Percentiles rank a stretch among this genome's conserved stretches.
Evolutionary conservation across 202 grass and related monocot species (phyloP).

Genomic region (Musa balbisiana): DNA sequence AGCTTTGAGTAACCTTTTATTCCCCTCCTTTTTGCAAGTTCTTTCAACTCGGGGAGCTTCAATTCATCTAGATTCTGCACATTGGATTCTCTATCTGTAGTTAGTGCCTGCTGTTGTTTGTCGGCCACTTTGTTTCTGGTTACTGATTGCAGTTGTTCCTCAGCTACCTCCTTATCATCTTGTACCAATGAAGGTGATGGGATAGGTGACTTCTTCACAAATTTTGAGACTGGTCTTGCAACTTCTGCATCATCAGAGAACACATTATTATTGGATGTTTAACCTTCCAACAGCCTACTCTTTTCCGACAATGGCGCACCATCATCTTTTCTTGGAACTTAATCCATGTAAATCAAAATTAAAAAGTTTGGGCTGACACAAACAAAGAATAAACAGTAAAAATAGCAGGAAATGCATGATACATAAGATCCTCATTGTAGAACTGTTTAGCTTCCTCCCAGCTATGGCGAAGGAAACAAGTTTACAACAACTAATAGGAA

Average conservation of each 20-base stretch:
- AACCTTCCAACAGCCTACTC: neutral
- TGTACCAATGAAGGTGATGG: slow-evolving; percentile 5
- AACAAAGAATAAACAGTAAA: neutral
- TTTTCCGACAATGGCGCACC: neutral
- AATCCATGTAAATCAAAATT: neutral
- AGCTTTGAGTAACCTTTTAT: slow-evolving; percentile 67
- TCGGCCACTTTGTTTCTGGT: neutral
- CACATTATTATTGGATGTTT: neutral
- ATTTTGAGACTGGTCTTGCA: slow-evolving; percentile 15
- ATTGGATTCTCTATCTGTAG: neutral
- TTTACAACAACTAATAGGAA: too few relatives aligned
- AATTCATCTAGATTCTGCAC: slow-evolving; percentile 34
- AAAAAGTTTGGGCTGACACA: neutral
- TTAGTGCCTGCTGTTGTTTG: neutral
- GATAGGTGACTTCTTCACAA: slow-evolving; percentile 15
- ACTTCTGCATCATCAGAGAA: neutral
- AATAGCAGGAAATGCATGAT: neutral
- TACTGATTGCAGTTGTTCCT: neutral
- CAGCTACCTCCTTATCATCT: neutral
- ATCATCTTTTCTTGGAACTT: slow-evolving; percentile 12
- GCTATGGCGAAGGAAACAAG: neutral
- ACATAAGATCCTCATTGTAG: neutral
- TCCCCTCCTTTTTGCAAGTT: slow-evolving; percentile 44
- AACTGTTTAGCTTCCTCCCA: neutral
- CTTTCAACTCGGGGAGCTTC: slow-evolving; percentile 56